phyloP scores from a whole-genome alignment of 768 basidiomycete species.

The Auricularia heimuer region DNA sequence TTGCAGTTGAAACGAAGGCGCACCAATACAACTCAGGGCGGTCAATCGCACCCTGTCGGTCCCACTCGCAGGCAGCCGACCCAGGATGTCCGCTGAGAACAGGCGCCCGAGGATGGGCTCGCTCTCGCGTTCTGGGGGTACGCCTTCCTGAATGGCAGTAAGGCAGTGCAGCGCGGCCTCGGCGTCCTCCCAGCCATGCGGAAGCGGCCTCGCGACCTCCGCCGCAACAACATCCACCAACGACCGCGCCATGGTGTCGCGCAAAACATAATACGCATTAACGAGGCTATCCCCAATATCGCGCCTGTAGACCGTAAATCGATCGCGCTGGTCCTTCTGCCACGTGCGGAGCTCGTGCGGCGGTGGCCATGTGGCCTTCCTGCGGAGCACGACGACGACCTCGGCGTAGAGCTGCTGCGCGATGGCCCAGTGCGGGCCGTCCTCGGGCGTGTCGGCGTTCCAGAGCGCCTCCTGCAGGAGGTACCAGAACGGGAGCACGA shows the following conservation, averaged over 20 bases:
- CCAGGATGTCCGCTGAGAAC: conserved; percentile 66
- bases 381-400: conserved; percentile 57
- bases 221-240: conserved; percentile 54
- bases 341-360: conserved; percentile 35
- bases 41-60: conserved; percentile 63
- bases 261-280: conserved; percentile 82
- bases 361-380: conserved; percentile 69
- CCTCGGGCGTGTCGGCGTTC: conserved; percentile 36
- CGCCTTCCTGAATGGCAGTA: conserved; percentile 79
- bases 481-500: conserved; percentile 85
- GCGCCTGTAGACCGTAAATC: conserved; percentile 64
- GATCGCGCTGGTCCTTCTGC: conserved; percentile 72
- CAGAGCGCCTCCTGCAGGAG: conserved; percentile 81
- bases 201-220: conserved; percentile 34
- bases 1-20: conserved; percentile 8
- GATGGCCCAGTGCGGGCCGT: conserved; percentile 12
- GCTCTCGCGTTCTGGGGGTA: conserved; percentile 40
- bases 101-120: conserved; percentile 47
- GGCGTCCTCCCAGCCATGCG: conserved; percentile 74
- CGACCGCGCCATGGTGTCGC: conserved; percentile 70
- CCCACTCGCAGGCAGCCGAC: conserved; percentile 54
- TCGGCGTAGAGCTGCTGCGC: conserved; percentile 74
- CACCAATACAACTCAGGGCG: conserved; percentile 65
- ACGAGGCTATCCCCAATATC: conserved; percentile 83
- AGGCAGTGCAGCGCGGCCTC: conserved; percentile 84